Evolutionary conservation across 1,284 basidiomycete genomes (phyloP).

Genomic region (Fistulina hepatica): DNA sequence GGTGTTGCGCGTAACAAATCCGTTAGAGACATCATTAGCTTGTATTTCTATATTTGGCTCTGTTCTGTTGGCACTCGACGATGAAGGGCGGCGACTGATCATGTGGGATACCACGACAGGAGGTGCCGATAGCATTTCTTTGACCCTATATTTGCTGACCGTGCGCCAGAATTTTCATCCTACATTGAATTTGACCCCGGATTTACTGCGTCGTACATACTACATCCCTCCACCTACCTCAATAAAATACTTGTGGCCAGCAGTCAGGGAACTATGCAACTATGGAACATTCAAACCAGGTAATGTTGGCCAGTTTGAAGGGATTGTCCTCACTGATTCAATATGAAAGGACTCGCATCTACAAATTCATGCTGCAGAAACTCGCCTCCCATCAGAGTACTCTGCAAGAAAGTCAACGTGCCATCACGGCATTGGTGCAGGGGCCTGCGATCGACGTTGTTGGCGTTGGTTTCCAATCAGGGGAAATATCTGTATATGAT

Average conservation of each 20-base stretch:
- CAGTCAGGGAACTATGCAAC: conserved; percentile 70
- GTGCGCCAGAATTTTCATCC: conserved; percentile 39
- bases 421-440: conserved; percentile 76
- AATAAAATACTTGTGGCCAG: conserved; percentile 92
- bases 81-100: conserved; percentile 72
- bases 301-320: conserved; percentile 29
- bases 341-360: conserved; percentile 48
- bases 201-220: conserved; percentile 75
- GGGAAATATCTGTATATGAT: conserved; percentile 84
- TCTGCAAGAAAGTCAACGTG: conserved; percentile 33
- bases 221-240: conserved; percentile 94
- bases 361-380: conserved; percentile 43
- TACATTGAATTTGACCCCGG: conserved; percentile 65
- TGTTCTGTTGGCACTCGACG: conserved; percentile 68
- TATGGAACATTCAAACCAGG: conserved; percentile 92
- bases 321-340: conserved; percentile 2
- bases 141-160: conserved; percentile 5
- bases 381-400: conserved; percentile 34
- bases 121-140: conserved; percentile 30
- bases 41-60: conserved; percentile 71
- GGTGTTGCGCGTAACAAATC: conserved; percentile 49
- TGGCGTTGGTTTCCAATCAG: conserved; percentile 82
- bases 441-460: conserved; percentile 95
- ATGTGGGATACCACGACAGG: conserved; percentile 65
- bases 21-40: conserved; percentile 46